Percentiles rank a stretch among this genome's conserved stretches.
These are phyloP conservation scores for Tilletia walkeri DNA, from an alignment of 1,284 basidiomycete species.

Conservation along the genomic window DNA sequence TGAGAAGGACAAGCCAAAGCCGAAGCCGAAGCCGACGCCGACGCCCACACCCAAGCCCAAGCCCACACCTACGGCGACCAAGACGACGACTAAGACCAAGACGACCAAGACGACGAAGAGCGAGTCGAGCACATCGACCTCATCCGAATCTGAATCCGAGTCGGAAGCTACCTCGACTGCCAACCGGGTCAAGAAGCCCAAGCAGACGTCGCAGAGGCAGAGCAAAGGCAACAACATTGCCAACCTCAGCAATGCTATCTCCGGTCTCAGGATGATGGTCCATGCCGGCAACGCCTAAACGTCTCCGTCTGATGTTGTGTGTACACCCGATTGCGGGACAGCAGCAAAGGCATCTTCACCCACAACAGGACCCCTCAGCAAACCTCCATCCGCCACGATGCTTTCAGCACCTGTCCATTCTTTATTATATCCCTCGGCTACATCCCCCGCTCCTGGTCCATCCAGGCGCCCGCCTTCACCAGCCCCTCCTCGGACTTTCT, in stretches of 20 bases:
- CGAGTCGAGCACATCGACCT: neutral
- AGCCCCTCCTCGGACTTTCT: no score
- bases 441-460: no score
- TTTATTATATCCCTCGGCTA: no score
- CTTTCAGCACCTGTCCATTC: no score
- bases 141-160: neutral
- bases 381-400: no score
- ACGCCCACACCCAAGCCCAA: neutral
- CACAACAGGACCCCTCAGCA: no score
- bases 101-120: neutral
- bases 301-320: no score
- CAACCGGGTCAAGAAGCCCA: neutral
- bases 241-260: neutral
- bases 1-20: neutral
- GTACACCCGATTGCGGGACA: no score
- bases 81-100: slow-evolving; percentile 3
- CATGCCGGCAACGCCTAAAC: neutral
- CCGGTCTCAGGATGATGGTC: neutral
- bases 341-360: no score
- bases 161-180: neutral
- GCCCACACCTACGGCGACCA: neutral
- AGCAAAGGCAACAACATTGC: neutral
- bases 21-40: neutral
- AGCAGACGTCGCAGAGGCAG: no score
- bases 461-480: no score